These are phyloP conservation scores for Saccharomycopsis selenospora DNA, from an alignment of 805 yeast genomes.

Conservation along the genomic window DNA sequence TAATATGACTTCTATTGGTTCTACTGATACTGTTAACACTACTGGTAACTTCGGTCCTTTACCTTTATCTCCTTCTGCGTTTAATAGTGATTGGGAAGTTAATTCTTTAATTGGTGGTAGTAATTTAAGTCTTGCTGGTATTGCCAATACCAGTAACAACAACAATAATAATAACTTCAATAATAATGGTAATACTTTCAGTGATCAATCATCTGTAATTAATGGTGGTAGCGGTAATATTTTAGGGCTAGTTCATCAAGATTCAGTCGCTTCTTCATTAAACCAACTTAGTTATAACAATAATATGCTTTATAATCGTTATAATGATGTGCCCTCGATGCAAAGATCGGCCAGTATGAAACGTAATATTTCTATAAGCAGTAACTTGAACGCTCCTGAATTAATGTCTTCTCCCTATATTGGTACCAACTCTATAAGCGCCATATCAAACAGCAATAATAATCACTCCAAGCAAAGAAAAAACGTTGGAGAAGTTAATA, in stretches of 20 bases:
- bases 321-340: slow-evolving; percentile 14
- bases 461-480: background rate
- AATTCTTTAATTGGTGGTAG: slow-evolving; percentile 5
- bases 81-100: slow-evolving; percentile 21
- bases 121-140: background rate
- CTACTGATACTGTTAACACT: background rate
- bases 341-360: slow-evolving; percentile 8
- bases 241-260: slow-evolving; percentile 12
- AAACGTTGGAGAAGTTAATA: slow-evolving; percentile 19
- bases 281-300: slow-evolving; percentile 11
- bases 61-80: slow-evolving; percentile 15
- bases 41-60: slow-evolving; percentile 2
- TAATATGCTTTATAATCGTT: slow-evolving; percentile 18
- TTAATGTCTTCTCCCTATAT: background rate
- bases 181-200: background rate
- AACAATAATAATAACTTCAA: slow-evolving; percentile 4
- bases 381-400: background rate
- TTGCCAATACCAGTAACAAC: slow-evolving; percentile 1
- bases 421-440: background rate
- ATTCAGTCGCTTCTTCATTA: slow-evolving; percentile 17
- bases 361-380: background rate
- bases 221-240: slow-evolving; percentile 6
- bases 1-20: background rate
- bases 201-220: slow-evolving; percentile 4
- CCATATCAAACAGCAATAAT: background rate